Conservation (phyloP, 352 stramenopile genomes). For the Phytophthora pseudosyringae region DNA sequence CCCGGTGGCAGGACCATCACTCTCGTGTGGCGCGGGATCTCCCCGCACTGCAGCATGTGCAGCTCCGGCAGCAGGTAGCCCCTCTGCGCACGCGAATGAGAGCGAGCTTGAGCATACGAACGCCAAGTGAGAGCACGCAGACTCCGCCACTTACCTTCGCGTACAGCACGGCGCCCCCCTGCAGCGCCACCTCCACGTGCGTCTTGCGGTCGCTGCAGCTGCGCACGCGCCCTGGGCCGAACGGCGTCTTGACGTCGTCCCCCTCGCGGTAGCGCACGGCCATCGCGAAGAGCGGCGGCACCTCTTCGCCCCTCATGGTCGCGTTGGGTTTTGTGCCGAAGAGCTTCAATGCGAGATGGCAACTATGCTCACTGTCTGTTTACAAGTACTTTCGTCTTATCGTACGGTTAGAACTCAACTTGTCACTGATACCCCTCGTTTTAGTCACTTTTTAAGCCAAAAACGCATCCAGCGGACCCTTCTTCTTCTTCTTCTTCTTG, state of each 20-base stretch:
- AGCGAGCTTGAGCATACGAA: background rate
- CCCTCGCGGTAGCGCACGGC: constrained; percentile 67
- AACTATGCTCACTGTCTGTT: background rate
- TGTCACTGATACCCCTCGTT: background rate
- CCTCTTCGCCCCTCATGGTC: constrained; percentile 36
- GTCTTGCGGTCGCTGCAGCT: constrained; percentile 50
- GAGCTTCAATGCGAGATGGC: constrained; percentile 13
- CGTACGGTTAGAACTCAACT: background rate
- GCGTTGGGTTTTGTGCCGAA: constrained; percentile 1
- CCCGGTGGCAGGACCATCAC: constrained; percentile 32
- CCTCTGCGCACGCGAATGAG: constrained; percentile 36
- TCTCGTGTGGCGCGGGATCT: constrained; percentile 61
- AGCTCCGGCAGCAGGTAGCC: constrained; percentile 65
- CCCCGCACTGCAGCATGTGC: constrained; percentile 71
- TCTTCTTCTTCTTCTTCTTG: constrained; percentile 22
- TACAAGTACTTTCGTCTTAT: background rate
- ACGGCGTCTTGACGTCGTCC: constrained; percentile 73
- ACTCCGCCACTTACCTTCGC: constrained; percentile 40
- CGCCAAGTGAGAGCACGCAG: constrained; percentile 3
- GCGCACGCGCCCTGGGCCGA: constrained; percentile 60
- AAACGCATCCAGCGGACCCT: constrained; percentile 64
- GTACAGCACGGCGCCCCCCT: constrained; percentile 61
- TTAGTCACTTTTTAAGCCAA: constrained; percentile 14
- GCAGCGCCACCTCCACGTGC: constrained; percentile 63
- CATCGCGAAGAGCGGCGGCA: constrained; percentile 77